Evolutionary conservation across 2,329 filamentous ascomycete genomes (phyloP), one percentile per base, ranked within the genome.

Genomic region (Fusarium virguliforme): DNA sequence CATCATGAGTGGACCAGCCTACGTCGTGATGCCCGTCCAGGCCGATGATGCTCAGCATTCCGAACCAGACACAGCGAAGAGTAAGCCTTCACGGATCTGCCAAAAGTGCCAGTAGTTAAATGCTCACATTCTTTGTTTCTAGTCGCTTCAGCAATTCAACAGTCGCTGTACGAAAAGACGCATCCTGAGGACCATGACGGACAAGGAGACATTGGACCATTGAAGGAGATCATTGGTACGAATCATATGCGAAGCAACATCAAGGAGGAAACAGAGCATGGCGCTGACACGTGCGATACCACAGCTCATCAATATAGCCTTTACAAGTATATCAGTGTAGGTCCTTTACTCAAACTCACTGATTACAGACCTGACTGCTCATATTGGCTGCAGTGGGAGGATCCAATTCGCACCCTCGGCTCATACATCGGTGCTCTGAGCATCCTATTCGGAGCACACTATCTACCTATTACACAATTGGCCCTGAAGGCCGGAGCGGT

Each of bases 281-380:
- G 18, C 18, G 18, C 60, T 71, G 4, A 66, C n/a, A 24, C 1
- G 40, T 1, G 6, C 18, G 2, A 53, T 8, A 13, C 1, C 3
- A 6, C 35, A 73, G 72, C 64, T 5, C 59, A 74, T 6, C 71
- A 74, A 26, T 71, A 74, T 35, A 74, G 72, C 6, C 71, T 74
- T 0, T 74, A 74, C 64, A 74, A 69, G 35, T 74, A 74, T 62
- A 70, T 74, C 60, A 74, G 71, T 4, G 72, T 74, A 64, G 4
- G 69, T 56, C 3, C 10, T 3, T n/a, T 2, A 12, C 6, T 10
- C 2, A 5, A 1, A 3, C 8, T 26, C 3, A n/a, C 10, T 15
- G 6, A 4, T 0, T 13, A 18, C 18, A 18, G 15, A 13, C 4
- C 6, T 3, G 13, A 48, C 24, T 2, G 18, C 51, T 70, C 2